Base-by-base conservation (phyloP, 2,329 filamentous ascomycete genomes). In the Xylaria sp. region DNA sequence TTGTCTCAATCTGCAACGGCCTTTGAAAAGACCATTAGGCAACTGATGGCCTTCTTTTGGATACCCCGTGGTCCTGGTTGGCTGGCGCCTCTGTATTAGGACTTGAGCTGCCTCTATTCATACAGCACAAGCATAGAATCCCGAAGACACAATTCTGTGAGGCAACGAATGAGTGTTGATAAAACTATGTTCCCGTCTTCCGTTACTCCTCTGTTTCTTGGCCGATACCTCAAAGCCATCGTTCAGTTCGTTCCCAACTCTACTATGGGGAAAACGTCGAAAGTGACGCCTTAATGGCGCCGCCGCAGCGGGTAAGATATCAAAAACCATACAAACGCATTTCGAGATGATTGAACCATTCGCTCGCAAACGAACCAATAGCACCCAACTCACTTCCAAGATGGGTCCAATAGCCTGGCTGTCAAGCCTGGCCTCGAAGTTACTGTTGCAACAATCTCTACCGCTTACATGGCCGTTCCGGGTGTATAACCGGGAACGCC, bases 111-210 rank as follows among this genome's bases (percentile, higher is more conserved):
- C 54, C 58, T 59, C 43, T 61, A 67, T 35, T 62, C 63, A 64
- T 62, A 65, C 61, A 66, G 62, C 55, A 62, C 58, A 67, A 60
- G 49, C 38, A 43, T 43, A 61, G 63, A 69, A 71, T 70, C 67
- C 64, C 64, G 59, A 66, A 60, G 53, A 65, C 68, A 65, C 68
- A 55, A 54, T 40, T 17, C n/a, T 62, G 44, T 54, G 54, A 65
- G 38, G 31, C 47, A 53, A 53, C 59, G 63, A 69, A 69, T 46
- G 65, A 70, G 59, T 62, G 66, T 60, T 47, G 52, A 62, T 58
- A 64, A 56, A 64, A 29, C 60, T 43, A 63, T 35, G 41, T 62
- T 44, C 46, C 51, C 37, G 44, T 59, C 37, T 58, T 59, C 31
- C 33, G 33, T 53, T 56, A 40, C 53, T 58, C 49, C 55, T 52